phyloP scores from a whole-genome alignment of 2,329 filamentous ascomycete species.

The Fusarium floridanum region DNA sequence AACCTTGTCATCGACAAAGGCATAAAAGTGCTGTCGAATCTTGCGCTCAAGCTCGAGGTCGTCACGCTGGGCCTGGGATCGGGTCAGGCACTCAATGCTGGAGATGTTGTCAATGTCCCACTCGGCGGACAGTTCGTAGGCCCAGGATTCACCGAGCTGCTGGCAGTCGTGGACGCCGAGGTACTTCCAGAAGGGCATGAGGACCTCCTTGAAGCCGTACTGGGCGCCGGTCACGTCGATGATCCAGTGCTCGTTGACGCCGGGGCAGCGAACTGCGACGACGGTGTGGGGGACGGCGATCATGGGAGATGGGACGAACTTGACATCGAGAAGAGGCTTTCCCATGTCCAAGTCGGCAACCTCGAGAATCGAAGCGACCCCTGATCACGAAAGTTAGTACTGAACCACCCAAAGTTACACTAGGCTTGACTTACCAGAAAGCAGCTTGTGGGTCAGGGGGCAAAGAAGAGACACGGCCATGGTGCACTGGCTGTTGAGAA shows the following conservation, averaged over 20 bases:
- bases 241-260: constrained; percentile 22
- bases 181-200: constrained; percentile 27
- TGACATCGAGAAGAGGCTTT: constrained; percentile 12
- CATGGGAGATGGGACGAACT: constrained; percentile 11
- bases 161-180: constrained; percentile 4
- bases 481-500: constrained; percentile 13
- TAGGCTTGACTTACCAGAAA: background rate
- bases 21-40: constrained; percentile 25
- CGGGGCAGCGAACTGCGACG: background rate
- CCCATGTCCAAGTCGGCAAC: background rate
- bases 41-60: constrained; percentile 11
- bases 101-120: constrained; percentile 21
- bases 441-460: constrained; percentile 18
- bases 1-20: constrained; percentile 4
- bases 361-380: constrained; percentile 4
- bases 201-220: constrained; percentile 29
- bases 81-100: constrained; percentile 5
- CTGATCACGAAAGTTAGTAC: constrained; percentile 7
- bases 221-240: constrained; percentile 30
- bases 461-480: constrained; percentile 20
- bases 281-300: constrained; percentile 7
- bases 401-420: background rate
- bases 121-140: constrained; percentile 22
- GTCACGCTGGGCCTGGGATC: constrained; percentile 4
- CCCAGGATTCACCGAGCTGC: background rate